Percentiles rank a stretch among this genome's conserved stretches.
Evolutionary conservation across 495 filamentous ascomycete species (phyloP).

Genomic region (Talaromyces stipitatus): DNA sequence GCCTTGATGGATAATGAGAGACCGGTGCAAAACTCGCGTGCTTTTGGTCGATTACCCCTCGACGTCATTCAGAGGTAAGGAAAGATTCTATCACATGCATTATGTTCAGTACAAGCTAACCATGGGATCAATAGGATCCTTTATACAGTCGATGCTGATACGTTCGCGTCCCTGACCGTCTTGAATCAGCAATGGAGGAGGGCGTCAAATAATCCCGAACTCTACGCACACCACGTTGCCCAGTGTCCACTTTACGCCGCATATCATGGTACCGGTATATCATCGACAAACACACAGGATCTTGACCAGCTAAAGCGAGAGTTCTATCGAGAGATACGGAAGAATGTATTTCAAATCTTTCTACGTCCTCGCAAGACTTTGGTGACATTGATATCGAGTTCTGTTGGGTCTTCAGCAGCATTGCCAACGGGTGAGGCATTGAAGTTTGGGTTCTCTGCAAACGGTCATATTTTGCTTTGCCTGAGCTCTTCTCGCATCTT

Average conservation of each 20-base stretch:
- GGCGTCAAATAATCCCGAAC: constrained; percentile 59
- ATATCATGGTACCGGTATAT: constrained; percentile 38
- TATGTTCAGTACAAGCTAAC: neutral
- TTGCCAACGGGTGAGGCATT: constrained; percentile 80
- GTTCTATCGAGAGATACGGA: constrained; percentile 65
- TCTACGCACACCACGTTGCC: constrained; percentile 72
- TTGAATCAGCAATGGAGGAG: constrained; percentile 71
- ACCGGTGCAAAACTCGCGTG: neutral
- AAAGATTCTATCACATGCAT: neutral
- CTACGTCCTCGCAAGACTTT: constrained; percentile 61
- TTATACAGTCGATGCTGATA: constrained; percentile 63
- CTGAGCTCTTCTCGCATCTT: constrained; percentile 84
- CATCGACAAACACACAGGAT: constrained; percentile 39
- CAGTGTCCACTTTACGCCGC: constrained; percentile 60
- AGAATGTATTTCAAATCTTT: constrained; percentile 75
- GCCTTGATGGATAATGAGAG: neutral
- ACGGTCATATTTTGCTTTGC: constrained; percentile 64
- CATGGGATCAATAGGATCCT: constrained; percentile 54
- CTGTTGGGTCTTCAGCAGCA: constrained; percentile 71
- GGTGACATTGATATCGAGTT: constrained; percentile 72
- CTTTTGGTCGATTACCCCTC: constrained; percentile 21
- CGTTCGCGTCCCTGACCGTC: constrained; percentile 77
- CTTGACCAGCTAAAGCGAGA: constrained; percentile 53
- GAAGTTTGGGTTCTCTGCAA: constrained; percentile 71
- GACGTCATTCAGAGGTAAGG: constrained; percentile 16